These are phyloP conservation scores for Penicillium janthinellum DNA, from an alignment of 2,329 filamentous ascomycete species.

Conservation along the genomic window DNA sequence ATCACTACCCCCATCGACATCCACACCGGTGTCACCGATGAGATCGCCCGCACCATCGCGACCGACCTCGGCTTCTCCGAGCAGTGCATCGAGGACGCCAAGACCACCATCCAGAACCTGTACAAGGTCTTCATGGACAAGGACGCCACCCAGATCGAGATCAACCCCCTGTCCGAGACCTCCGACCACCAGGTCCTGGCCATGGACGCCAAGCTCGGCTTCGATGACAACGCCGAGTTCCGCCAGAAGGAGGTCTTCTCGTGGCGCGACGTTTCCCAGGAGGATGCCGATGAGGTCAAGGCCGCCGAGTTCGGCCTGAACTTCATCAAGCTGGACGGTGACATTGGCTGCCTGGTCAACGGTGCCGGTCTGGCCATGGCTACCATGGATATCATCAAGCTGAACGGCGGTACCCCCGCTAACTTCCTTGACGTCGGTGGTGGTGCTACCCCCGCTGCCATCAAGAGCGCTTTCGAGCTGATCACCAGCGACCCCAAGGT, in stretches of 20 bases:
- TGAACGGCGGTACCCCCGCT: conserved; percentile 91
- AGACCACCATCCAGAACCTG: conserved; percentile 95
- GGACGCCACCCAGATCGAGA: conserved; percentile 98
- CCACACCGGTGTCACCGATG: conserved; percentile 90
- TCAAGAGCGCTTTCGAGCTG: conserved; percentile 96
- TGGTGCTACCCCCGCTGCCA: conserved; percentile 93
- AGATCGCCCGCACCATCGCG: conserved; percentile 87
- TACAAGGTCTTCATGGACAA: conserved; percentile 99
- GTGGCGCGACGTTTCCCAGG: conserved; percentile 92
- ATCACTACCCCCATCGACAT: conserved; percentile 92
- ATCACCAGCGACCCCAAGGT: conserved; percentile 99
- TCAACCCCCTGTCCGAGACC: conserved; percentile 98
- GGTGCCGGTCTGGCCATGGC: conserved; percentile 99
- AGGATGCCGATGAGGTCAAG: conserved; percentile 96
- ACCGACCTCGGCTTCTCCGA: conserved; percentile 94
- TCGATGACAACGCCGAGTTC: conserved; percentile 99
- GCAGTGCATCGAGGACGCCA: conserved; percentile 94
- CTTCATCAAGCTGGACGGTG: conserved; percentile 99
- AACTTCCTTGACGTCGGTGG: conserved; percentile 99
- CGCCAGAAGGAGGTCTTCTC: conserved; percentile 94
- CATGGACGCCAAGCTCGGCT: conserved; percentile 99
- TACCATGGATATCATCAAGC: conserved; percentile 99
- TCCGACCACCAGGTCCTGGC: conserved; percentile 97
- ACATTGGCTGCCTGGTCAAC: conserved; percentile 99
- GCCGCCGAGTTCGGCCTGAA: conserved; percentile 88